phyloP scores from a whole-genome alignment of 805 yeast species.

The Starmerella floricola region DNA sequence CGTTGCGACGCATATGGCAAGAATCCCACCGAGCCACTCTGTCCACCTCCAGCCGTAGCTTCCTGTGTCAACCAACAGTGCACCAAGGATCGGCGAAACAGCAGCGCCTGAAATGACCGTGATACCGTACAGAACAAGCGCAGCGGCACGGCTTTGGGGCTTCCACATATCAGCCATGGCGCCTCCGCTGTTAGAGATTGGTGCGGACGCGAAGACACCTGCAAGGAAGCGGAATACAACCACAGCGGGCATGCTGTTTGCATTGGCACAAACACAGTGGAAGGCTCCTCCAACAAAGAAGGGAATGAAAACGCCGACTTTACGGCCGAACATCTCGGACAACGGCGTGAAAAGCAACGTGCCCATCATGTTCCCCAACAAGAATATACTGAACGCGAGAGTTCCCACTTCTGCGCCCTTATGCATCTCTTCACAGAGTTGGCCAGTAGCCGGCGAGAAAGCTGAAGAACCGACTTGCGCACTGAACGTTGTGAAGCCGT shows the following conservation, averaged over 20 bases:
- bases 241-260: conserved; percentile 18
- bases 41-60: conserved; percentile 49
- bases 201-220: conserved; percentile 75
- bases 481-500: conserved; percentile 37
- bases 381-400: conserved; percentile 66
- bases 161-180: conserved; percentile 22
- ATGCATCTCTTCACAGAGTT: conserved; percentile 39
- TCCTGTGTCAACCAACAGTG: conserved; percentile 29
- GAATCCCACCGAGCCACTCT: conserved; percentile 39
- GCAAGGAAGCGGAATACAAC: conserved; percentile 68
- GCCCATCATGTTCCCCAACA: conserved; percentile 84
- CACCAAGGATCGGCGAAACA: conserved; percentile 25
- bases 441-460: conserved; percentile 41
- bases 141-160: conserved; percentile 26
- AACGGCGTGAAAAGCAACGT: conserved; percentile 83
- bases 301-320: conserved; percentile 42
- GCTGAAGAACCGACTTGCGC: conserved; percentile 49
- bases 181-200: conserved; percentile 18
- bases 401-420: conserved; percentile 58
- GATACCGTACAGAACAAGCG: conserved; percentile 14
- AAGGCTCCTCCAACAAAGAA: conserved; percentile 29
- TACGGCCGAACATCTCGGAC: conserved; percentile 65
- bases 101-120: conserved; percentile 16
- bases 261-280: conserved; percentile 18
- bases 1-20: conserved; percentile 28